Conservation (phyloP, 2,329 filamentous ascomycete genomes). For the Stylonectria norvegica region DNA sequence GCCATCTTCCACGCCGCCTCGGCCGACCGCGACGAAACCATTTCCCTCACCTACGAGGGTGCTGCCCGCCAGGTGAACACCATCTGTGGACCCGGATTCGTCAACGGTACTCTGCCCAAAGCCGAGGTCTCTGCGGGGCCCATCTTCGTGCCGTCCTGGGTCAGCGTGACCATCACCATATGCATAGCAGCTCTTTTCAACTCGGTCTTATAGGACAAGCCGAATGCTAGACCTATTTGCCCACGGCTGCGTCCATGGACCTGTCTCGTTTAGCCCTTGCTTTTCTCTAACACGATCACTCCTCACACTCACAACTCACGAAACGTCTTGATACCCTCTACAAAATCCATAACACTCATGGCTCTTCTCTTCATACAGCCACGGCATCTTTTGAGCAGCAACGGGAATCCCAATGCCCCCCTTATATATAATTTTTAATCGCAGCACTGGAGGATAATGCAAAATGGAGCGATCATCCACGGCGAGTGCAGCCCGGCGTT, state of each 20-base stretch:
- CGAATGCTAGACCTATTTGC: too few relatives aligned
- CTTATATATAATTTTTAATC: background rate
- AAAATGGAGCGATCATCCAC: slow-evolving; percentile 13
- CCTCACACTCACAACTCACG: slow-evolving; percentile 15
- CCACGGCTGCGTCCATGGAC: too few relatives aligned
- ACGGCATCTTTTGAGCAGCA: too few relatives aligned
- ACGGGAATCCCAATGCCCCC: too few relatives aligned
- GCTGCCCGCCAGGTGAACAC: slow-evolving; percentile 74
- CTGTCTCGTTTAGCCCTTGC: background rate
- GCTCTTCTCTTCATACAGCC: too few relatives aligned
- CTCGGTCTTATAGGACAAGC: slow-evolving; percentile 16
- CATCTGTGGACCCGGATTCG: slow-evolving; percentile 56
- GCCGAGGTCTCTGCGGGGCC: slow-evolving; percentile 20
- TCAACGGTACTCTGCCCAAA: slow-evolving; percentile 52
- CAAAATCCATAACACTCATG: too few relatives aligned
- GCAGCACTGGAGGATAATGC: background rate
- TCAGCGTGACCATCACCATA: slow-evolving; percentile 12
- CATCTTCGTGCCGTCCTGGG: slow-evolving; percentile 17
- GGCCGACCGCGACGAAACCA: slow-evolving; percentile 59
- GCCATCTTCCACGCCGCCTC: slow-evolving; percentile 70
- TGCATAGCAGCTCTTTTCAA: slow-evolving; percentile 15
- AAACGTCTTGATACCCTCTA: slow-evolving; percentile 26
- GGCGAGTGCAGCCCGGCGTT: slow-evolving; percentile 25
- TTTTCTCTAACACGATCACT: slow-evolving; percentile 13
- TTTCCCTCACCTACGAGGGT: slow-evolving; percentile 64